Evolutionary conservation across 192 early-diverging fungal genomes (phyloP), one percentile per base, ranked within the genome.

Genomic region (Backusella tuberculispora): DNA sequence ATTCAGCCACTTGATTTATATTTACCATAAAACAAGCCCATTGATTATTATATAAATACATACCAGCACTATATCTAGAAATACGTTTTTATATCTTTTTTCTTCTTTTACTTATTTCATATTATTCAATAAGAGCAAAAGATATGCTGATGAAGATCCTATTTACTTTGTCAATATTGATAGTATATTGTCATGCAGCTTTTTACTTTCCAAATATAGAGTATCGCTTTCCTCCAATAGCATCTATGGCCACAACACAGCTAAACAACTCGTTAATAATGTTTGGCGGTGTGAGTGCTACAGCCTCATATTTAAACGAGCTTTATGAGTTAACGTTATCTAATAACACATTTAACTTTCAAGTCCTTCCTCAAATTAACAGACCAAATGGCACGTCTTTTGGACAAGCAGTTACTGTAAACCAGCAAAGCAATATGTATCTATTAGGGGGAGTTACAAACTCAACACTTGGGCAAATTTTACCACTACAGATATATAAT

Each of bases 211-310:
- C 53, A 60, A 7, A 26, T 60, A 8, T 24, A 26, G 21, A 12
- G 4, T 13, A 4, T 13, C 21, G 10, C 53, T 26, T 60, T 60
- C 53, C 53, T 24, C 5, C 24, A 24, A 24, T 60, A 24, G 71
- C 43, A 29, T 42, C 41, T 34, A 73, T 73, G 71, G 71, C 63
- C 19, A 63, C 71, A 21, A 53, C 63, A 24, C 46, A 69, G 43
- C 41, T 12, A 24, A 75, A 60, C 26, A 41, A 29, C 42, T 38
- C 43, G 45, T 60, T 60, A 41, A 67, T 69, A 34, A 69, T 69
- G 24, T 75, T 50, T 63, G 74, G 74, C 38, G 74, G 74, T 42
- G 53, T 63, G 60, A 73, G 63, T 42, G 41, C 56, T 41, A 73
- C 71, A 9, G 2, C 4, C 50, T 34, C 38, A 15, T 15, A 73